These are phyloP conservation scores for Populus simonii DNA, from an alignment of 345 rosid species.

Conservation along the genomic window DNA sequence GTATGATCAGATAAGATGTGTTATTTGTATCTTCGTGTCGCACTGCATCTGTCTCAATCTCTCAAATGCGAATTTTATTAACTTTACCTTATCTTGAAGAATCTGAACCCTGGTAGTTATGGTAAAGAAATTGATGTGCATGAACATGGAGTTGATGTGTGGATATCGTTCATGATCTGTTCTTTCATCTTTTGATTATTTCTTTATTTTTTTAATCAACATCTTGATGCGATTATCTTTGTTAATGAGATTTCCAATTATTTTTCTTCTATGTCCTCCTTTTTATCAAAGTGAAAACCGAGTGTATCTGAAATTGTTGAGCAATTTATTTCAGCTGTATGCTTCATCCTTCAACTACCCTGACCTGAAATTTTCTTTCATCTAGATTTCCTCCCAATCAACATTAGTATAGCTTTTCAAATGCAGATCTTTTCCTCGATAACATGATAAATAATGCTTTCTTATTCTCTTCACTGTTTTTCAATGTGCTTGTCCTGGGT, in stretches of 20 bases:
- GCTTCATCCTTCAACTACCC: no score
- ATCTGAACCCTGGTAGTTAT: background rate
- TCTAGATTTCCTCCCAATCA: no score
- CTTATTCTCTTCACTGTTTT: no score
- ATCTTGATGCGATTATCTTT: background rate
- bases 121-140: background rate
- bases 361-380: no score
- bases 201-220: background rate
- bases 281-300: background rate
- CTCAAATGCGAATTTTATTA: background rate
- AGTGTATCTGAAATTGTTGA: background rate
- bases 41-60: background rate
- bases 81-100: background rate
- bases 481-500: no score
- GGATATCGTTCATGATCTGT: background rate
- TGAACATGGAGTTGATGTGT: background rate
- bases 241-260: background rate
- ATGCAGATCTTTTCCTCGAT: no score
- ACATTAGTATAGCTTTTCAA: no score
- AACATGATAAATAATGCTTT: no score
- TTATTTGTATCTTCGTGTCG: background rate
- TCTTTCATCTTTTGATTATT: background rate
- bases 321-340: background rate
- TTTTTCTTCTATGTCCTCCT: background rate
- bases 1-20: conserved; percentile 26